Conservation (phyloP, 2,329 filamentous ascomycete species). For the Oidium heveae region DNA sequence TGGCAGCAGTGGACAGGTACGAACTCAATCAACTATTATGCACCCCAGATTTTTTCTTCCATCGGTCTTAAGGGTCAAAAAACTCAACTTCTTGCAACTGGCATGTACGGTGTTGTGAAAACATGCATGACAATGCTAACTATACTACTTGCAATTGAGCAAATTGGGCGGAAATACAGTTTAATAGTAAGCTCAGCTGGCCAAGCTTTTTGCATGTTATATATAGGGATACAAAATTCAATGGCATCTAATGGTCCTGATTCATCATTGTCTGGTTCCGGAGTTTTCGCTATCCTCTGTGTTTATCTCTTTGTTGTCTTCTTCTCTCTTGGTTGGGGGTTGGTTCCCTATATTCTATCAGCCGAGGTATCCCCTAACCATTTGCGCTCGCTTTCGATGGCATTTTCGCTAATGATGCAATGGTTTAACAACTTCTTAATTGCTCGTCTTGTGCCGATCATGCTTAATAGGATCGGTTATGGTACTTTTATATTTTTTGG, state of each 20-base stretch:
- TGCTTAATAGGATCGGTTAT: constrained; percentile 16
- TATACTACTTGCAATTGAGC: constrained; percentile 41
- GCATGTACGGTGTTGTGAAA: constrained; percentile 50
- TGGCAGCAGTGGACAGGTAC: constrained; percentile 28
- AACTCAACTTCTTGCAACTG: constrained; percentile 43
- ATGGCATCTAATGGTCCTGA: constrained; percentile 9
- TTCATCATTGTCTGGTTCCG: too few relatives aligned
- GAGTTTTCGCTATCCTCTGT: too few relatives aligned
- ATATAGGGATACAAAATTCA: constrained; percentile 43
- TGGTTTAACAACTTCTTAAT: constrained; percentile 57
- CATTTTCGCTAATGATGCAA: constrained; percentile 18
- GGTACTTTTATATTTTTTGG: not conserved
- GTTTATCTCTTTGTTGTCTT: too few relatives aligned
- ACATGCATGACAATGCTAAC: constrained; percentile 36
- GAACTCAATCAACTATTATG: constrained; percentile 25
- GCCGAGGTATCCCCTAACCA: too few relatives aligned
- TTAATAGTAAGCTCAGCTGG: constrained; percentile 39
- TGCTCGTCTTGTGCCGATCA: constrained; percentile 38
- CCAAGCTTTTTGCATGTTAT: constrained; percentile 37
- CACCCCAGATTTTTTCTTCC: constrained; percentile 40
- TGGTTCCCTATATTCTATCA: too few relatives aligned
- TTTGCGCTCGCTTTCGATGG: too few relatives aligned
- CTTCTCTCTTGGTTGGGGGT: too few relatives aligned
- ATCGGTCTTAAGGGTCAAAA: constrained; percentile 32
- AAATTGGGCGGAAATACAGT: constrained; percentile 33